Evolutionary conservation across 345 rosid species (phyloP).

Genomic region (Acer negundo): DNA sequence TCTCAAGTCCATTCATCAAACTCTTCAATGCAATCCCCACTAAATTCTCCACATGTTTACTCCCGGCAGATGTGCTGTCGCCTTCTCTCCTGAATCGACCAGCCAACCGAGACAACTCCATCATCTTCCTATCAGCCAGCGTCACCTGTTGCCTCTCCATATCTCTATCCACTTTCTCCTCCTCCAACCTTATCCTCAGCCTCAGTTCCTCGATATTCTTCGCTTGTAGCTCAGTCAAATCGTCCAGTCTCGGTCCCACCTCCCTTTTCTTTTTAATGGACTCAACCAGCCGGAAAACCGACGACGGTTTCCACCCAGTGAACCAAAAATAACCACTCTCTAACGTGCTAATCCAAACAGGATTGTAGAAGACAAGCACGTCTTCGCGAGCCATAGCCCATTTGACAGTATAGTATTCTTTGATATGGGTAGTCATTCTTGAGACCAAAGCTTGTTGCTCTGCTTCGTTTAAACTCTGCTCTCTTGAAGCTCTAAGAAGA

Average conservation of each 20-base stretch:
- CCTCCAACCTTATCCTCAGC: slow-evolving; percentile 56
- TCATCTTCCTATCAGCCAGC: slow-evolving; percentile 66
- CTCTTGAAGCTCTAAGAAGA: slow-evolving; percentile 27
- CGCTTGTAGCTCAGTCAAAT: slow-evolving; percentile 54
- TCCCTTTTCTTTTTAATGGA: slow-evolving; percentile 34
- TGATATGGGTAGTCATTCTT: slow-evolving; percentile 65
- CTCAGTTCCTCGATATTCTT: slow-evolving; percentile 56
- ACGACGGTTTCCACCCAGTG: slow-evolving; percentile 86
- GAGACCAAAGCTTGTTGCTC: slow-evolving; percentile 51
- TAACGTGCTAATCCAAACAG: slow-evolving; percentile 58
- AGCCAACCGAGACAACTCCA: slow-evolving; percentile 56
- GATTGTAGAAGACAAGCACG: slow-evolving; percentile 62
- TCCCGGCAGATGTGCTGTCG: too few relatives aligned
- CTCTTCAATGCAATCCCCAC: slow-evolving; percentile 53
- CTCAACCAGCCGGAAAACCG: slow-evolving; percentile 48
- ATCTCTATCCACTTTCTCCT: slow-evolving; percentile 73
- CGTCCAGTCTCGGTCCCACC: slow-evolving; percentile 25
- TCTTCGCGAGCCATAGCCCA: slow-evolving; percentile 76
- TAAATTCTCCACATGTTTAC: slow-evolving; percentile 20
- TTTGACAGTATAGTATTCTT: slow-evolving; percentile 71
- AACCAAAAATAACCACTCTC: slow-evolving; percentile 74
- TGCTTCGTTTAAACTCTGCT: slow-evolving; percentile 5
- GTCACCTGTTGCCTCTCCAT: slow-evolving; percentile 87
- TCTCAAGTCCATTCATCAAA: slow-evolving; percentile 50
- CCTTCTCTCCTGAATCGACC: slow-evolving; percentile 19